Percentiles rank a stretch among this genome's conserved stretches.
phyloP scores from a whole-genome alignment of 2,329 filamentous ascomycete genomes.

The Colletotrichum liriopes region DNA sequence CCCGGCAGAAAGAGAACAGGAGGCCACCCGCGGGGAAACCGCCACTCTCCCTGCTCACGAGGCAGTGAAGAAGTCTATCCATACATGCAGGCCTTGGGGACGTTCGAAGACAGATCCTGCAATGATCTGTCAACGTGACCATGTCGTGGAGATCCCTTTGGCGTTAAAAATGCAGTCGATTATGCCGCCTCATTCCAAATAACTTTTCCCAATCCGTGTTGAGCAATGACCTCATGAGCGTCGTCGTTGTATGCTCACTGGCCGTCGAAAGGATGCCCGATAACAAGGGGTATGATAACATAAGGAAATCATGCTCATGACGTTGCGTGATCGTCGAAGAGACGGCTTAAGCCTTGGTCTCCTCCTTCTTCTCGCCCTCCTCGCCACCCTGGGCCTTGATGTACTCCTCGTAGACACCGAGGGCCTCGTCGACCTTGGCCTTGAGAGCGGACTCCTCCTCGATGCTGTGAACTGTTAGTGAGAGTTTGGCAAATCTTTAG shows the following conservation, averaged over 20 bases:
- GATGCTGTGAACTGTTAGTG: constrained; percentile 71
- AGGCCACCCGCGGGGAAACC: constrained; percentile 54
- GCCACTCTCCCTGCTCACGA: constrained; percentile 58
- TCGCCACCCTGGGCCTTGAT: constrained; percentile 83
- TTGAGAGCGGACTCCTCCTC: constrained; percentile 91
- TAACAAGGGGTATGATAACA: constrained; percentile 45
- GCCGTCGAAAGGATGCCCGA: constrained; percentile 42
- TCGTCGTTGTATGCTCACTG: constrained; percentile 31
- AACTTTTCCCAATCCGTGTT: constrained; percentile 44
- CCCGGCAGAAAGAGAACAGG: constrained; percentile 42
- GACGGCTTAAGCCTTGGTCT: constrained; percentile 58
- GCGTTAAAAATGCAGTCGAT: constrained; percentile 43
- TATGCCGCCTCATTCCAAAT: constrained; percentile 43
- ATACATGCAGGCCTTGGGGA: constrained; percentile 38
- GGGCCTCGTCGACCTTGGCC: constrained; percentile 96
- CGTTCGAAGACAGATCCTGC: constrained; percentile 19
- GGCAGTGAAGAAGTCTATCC: constrained; percentile 42
- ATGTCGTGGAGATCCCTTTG: constrained; percentile 39
- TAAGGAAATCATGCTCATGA: constrained; percentile 44
- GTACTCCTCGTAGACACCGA: constrained; percentile 98
- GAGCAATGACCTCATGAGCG: constrained; percentile 42
- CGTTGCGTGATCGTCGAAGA: constrained; percentile 39
- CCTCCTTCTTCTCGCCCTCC: constrained; percentile 67
- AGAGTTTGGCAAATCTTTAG: neutral
- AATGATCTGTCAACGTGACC: constrained; percentile 27